Percentiles rank a stretch among this genome's conserved stretches.
phyloP scores from a whole-genome alignment of 305 asterid species.

The Solanum hybrid region DNA sequence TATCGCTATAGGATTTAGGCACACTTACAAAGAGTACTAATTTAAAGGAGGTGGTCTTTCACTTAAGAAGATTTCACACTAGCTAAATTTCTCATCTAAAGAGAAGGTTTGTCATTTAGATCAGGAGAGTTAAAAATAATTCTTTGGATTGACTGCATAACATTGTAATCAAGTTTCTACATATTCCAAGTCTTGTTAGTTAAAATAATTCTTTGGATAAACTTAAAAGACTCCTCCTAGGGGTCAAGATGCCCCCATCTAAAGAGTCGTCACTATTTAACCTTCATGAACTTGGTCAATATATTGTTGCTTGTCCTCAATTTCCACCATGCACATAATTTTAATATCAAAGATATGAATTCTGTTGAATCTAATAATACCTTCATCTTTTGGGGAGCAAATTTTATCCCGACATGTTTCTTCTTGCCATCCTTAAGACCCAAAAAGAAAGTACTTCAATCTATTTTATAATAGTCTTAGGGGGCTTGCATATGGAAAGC shows the following conservation, averaged over 20 bases:
- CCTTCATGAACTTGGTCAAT: neutral
- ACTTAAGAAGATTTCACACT: neutral
- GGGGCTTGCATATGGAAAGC: neutral
- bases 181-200: neutral
- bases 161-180: neutral
- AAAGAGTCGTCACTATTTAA: neutral
- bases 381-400: neutral
- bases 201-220: neutral
- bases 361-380: neutral
- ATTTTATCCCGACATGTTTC: neutral
- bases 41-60: neutral
- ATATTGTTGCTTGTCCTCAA: neutral
- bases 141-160: neutral
- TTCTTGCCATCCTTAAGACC: neutral
- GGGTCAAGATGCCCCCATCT: neutral
- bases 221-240: neutral
- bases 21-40: neutral
- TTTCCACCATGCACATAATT: neutral
- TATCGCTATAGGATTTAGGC: neutral
- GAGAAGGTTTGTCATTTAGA: neutral
- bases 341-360: neutral
- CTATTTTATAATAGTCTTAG: neutral
- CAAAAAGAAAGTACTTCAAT: neutral
- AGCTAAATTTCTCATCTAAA: neutral
- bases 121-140: neutral